Base-by-base conservation (phyloP, 192 early-diverging fungal species). In the Gamsiella multidivaricata region DNA sequence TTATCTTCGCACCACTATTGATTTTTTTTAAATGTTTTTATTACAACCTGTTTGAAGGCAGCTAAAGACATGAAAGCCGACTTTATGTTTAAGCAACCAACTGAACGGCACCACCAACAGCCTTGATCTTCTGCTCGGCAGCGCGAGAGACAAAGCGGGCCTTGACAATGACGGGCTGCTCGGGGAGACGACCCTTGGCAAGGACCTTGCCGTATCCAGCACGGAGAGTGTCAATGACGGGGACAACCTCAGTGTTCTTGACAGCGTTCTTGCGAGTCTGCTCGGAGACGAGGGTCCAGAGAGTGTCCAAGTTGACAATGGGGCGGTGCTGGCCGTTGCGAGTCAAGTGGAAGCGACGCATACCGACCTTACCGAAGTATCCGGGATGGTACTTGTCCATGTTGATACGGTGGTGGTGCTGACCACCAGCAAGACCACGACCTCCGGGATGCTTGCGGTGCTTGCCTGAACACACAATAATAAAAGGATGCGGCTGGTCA, bases 381-480 rank as follows among this genome's bases (percentile, higher is more conserved):
- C 97, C 97, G 73, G 97, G 97, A 89, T 99, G 97, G 93, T 95
- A 98, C 92, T 95, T 99, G 88, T 99, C 97, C 93, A 99, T 96
- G 90, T 97, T 96, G 87, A 97, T 98, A 80, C 96, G 92, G 91
- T 99, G 96, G 87, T 99, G 97, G 87, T 98, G 96, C 86, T 93
- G 92, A 91, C 97, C 97, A 94, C 97, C 96, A 85, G 97, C 97
- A 81, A 97, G 88, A 99, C 97, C 97, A 85, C 97, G 92, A 92
- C 96, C 96, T 84, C 97, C 97, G 79, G 97, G 96, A 86, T 99
- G 97, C 92, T 99, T 99, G 75, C 96, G 89, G 92, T 99, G 96
- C 91, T 99, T 99, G 57, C 95, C 86, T 87, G 58, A 33, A 53
- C 20, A 37, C 28, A 20, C 17, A 22, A 37, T 33, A 23, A 46